Conservation (phyloP, 805 yeast species). For the Starmerella bombi region DNA sequence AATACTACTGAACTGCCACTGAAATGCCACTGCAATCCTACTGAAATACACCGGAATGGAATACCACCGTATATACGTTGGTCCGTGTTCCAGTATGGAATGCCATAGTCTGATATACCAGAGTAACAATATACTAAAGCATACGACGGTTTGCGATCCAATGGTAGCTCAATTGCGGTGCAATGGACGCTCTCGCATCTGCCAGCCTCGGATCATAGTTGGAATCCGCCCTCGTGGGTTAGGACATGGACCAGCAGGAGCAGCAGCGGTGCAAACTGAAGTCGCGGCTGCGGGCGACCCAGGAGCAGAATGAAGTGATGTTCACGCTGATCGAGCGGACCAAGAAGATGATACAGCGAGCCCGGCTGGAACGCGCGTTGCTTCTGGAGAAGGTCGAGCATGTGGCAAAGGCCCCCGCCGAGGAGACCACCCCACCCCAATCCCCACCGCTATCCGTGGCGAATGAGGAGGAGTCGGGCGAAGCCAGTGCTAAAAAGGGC, state of each 20-base stretch:
- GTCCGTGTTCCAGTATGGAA: no score
- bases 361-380: slow-evolving; percentile 70
- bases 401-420: slow-evolving; percentile 5
- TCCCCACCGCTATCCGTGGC: slow-evolving; percentile 3
- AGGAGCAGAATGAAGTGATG: slow-evolving; percentile 62
- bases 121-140: no score
- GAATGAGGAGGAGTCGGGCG: slow-evolving; percentile 3
- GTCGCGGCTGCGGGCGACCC: slow-evolving; percentile 55
- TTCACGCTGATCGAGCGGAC: slow-evolving; percentile 67
- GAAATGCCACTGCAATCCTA: no score
- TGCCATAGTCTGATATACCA: no score
- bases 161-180: no score
- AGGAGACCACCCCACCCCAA: slow-evolving; percentile 12
- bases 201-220: no score
- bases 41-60: no score
- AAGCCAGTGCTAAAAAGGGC: background rate
- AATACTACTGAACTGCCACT: no score
- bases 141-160: no score
- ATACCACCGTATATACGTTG: no score
- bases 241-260: slow-evolving; percentile 19
- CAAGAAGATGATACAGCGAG: slow-evolving; percentile 57
- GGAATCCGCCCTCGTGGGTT: no score
- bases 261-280: slow-evolving; percentile 63
- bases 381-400: slow-evolving; percentile 64
- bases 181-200: no score